Evolutionary conservation across 1,139 yeast species (phyloP).

Genomic region (Suhomyces taliae): DNA sequence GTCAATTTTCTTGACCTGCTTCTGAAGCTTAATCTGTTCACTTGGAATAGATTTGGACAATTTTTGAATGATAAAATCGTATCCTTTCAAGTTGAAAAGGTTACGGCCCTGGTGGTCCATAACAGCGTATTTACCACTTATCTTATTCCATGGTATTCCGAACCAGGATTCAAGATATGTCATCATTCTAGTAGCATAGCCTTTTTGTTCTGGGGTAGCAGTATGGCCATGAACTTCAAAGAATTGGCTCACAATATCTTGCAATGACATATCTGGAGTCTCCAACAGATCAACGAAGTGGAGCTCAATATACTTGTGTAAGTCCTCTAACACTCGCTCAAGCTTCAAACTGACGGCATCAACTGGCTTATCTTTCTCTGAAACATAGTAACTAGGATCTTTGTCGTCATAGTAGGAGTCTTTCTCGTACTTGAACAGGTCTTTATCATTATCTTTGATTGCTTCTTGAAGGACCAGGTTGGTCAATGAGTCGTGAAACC

Average conservation of each 20-base stretch:
- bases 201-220: constrained; percentile 52
- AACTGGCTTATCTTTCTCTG: constrained; percentile 39
- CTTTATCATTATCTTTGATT: constrained; percentile 21
- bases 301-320: constrained; percentile 60
- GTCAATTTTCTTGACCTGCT: constrained; percentile 48
- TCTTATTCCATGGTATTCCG: constrained; percentile 64
- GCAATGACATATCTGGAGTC: constrained; percentile 49
- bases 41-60: constrained; percentile 42
- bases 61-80: constrained; percentile 49
- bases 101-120: constrained; percentile 77
- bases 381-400: constrained; percentile 42
- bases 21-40: constrained; percentile 39
- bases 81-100: constrained; percentile 62
- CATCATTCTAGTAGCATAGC: constrained; percentile 49
- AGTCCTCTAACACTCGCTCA: constrained; percentile 51
- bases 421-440: constrained; percentile 23
- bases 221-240: constrained; percentile 45
- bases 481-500: constrained; percentile 82
- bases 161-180: constrained; percentile 75
- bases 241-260: constrained; percentile 48
- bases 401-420: constrained; percentile 57
- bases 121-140: constrained; percentile 67
- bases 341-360: constrained; percentile 30
- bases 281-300: constrained; percentile 48
- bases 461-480: constrained; percentile 51